Base-by-base conservation (phyloP, 2,329 filamentous ascomycete genomes). In the Canariomyces notabilis region DNA sequence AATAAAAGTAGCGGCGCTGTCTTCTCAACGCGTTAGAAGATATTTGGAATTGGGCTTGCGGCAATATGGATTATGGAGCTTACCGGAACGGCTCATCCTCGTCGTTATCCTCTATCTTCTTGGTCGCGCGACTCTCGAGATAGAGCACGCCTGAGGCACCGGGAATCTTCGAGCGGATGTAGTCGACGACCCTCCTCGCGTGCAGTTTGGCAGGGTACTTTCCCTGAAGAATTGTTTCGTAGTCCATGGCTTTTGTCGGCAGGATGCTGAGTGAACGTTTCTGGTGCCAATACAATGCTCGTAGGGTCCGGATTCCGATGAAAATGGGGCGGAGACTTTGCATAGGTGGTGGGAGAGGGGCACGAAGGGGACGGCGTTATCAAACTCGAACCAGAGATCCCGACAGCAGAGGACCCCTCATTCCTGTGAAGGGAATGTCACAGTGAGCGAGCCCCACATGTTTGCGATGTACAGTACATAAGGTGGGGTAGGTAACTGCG, bases 1-100 rank as follows among this genome's bases (percentile, higher is more conserved):
- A 98, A 78, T 87, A 96, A 72, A 98, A 98, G 66, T 82, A 87
- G 45, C 93, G 84, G 53, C 90, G 87, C 69, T 96, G 90, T 55
- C 88, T 89, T 29, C 26, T 29, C 18, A 22, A 15, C 8, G 9
- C n/a, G 20, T 46, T 18, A 26, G 44, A n/a, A n/a, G n/a, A n/a
- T n/a, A n/a, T n/a, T n/a, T 11, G 32, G 42, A 26, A 26, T 18
- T 38, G 8, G 5, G 29, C 14, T 8, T 16, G 7, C 9, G 23
- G 9, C 12, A 11, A 18, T 21, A 14, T 8, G 37, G 6, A 29
- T 23, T 9, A 29, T 8, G 1, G 12, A 1, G 26, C 44, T 45
- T 74, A 89, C 82, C 88, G 79, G 66, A 95, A 96, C 19, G 82
- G 88, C 59, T 82, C 79, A 6, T 83, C 76, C 61, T 87, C 82